Percentiles rank a stretch among this genome's conserved stretches.
phyloP scores from a whole-genome alignment of 768 basidiomycete genomes.

The Leccinum ochraceum region DNA sequence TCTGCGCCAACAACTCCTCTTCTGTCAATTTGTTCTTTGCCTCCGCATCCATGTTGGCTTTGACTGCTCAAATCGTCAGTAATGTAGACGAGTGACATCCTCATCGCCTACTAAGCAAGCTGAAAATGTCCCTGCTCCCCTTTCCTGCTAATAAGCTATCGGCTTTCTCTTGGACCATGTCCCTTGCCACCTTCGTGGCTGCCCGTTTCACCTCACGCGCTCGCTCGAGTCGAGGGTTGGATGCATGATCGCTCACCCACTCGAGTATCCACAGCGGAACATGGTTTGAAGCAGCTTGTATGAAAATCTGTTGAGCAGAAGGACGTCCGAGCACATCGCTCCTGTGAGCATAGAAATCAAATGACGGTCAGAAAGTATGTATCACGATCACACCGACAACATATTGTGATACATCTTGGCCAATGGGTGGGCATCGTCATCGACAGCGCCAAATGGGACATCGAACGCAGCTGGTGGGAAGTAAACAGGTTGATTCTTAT shows the following conservation, averaged over 20 bases:
- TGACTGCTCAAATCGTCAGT: conserved; percentile 16
- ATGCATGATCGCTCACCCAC: conserved; percentile 32
- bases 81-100: background rate
- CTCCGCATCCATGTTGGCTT: conserved; percentile 29
- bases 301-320: conserved; percentile 18
- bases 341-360: conserved; percentile 11
- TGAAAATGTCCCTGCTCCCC: conserved; percentile 21
- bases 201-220: conserved; percentile 12
- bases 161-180: conserved; percentile 21
- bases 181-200: conserved; percentile 11
- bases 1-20: conserved; percentile 16
- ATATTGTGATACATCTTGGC: conserved; percentile 11
- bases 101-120: conserved; percentile 40
- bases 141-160: conserved; percentile 12
- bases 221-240: conserved; percentile 20
- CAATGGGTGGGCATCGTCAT: conserved; percentile 13
- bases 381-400: conserved; percentile 8
- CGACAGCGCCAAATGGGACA: conserved; percentile 40
- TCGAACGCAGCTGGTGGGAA: conserved; percentile 44
- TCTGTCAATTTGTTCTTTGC: conserved; percentile 26
- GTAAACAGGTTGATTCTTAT: background rate
- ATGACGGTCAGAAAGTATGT: conserved; percentile 4
- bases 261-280: conserved; percentile 28
- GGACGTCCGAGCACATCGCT: conserved; percentile 17
- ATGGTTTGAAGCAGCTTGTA: conserved; percentile 12